Evolutionary conservation across 1,284 basidiomycete genomes (phyloP).

Genomic region (Irpex sp.): DNA sequence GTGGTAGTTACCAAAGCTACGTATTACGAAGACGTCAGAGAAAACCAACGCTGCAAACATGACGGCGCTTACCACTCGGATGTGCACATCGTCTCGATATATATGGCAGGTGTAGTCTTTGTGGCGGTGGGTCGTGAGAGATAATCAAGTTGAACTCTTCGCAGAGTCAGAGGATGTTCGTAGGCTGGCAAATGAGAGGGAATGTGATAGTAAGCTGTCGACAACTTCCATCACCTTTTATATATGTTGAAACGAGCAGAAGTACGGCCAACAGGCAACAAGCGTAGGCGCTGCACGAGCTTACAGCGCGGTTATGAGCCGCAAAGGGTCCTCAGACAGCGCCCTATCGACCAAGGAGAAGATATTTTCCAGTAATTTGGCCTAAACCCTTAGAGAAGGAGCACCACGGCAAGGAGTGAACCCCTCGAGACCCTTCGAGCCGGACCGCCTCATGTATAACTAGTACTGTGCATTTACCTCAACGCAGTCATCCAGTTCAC

Average conservation of each 20-base stretch:
- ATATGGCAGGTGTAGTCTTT: conserved; percentile 6
- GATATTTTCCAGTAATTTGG: not conserved
- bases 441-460: not conserved
- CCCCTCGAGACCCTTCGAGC: not conserved
- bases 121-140: conserved; percentile 2
- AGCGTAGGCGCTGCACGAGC: conserved; percentile 3
- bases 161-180: not conserved
- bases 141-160: not conserved
- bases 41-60: not conserved
- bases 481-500: not conserved
- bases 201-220: not conserved
- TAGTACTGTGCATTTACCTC: not conserved
- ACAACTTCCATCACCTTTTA: not conserved
- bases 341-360: not conserved
- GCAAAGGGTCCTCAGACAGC: not conserved
- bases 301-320: conserved; percentile 7
- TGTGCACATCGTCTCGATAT: conserved; percentile 20
- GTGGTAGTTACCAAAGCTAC: conserved; percentile 30
- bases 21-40: too few relatives aligned
- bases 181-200: not conserved
- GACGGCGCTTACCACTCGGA: conserved; percentile 24
- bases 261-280: not conserved
- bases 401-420: not conserved
- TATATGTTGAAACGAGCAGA: not conserved
- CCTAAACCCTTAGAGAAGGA: not conserved